phyloP scores from a whole-genome alignment of 2,329 filamentous ascomycete genomes.

The Aspergillus sp. region DNA sequence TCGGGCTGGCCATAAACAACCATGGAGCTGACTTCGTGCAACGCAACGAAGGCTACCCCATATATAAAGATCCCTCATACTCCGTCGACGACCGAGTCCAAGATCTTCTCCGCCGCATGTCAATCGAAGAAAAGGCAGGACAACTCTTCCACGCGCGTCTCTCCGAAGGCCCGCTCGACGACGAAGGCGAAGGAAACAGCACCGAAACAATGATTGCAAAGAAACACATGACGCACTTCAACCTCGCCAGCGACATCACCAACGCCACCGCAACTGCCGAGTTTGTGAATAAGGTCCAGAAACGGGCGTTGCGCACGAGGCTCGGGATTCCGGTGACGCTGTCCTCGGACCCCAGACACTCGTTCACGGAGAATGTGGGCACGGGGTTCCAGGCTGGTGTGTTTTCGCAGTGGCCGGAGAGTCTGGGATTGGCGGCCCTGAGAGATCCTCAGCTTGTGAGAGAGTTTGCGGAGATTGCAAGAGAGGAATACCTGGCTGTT shows the following conservation, averaged over 20 bases:
- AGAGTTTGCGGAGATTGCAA: constrained; percentile 50
- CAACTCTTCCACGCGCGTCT: constrained; percentile 1
- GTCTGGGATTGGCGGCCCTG: constrained; percentile 52
- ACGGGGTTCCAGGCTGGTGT: constrained; percentile 45
- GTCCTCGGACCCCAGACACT: background rate
- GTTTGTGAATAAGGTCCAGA: background rate
- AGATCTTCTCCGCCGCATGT: constrained; percentile 4
- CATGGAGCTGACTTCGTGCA: background rate
- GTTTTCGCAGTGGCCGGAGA: constrained; percentile 55
- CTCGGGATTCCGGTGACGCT: constrained; percentile 4
- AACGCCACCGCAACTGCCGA: background rate
- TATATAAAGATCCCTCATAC: background rate
- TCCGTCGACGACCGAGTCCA: background rate
- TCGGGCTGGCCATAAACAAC: background rate
- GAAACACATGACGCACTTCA: constrained; percentile 3
- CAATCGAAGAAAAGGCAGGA: constrained; percentile 1
- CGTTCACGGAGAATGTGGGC: constrained; percentile 23
- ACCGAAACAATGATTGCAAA: background rate
- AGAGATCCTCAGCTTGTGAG: constrained; percentile 46
- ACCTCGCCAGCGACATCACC: background rate
- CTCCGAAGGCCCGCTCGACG: background rate
- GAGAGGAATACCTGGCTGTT: constrained; percentile 44
- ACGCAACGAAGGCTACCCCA: background rate
- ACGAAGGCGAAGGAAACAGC: background rate
- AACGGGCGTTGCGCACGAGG: background rate